These are phyloP conservation scores for Fusarium sp. DNA, from an alignment of 2,329 filamentous ascomycete genomes.

Conservation along the genomic window DNA sequence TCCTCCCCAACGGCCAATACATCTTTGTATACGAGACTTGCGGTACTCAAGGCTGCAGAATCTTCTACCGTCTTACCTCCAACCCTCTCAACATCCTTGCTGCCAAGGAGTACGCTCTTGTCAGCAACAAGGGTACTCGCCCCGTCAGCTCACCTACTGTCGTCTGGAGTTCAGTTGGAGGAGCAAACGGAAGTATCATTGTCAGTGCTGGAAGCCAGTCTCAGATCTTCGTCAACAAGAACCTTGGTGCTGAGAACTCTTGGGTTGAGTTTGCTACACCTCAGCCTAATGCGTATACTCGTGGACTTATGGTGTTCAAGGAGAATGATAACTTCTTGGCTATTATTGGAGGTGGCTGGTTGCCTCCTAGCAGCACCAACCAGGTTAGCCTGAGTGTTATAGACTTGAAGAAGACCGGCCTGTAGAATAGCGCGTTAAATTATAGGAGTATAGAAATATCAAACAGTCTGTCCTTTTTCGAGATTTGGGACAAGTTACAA, in stretches of 20 bases:
- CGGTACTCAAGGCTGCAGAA: conserved; percentile 54
- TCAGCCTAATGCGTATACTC: conserved; percentile 53
- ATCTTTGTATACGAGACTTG: conserved; percentile 75
- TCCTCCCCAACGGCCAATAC: conserved; percentile 63
- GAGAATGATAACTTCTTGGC: conserved; percentile 51
- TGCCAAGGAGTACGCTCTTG: conserved; percentile 48
- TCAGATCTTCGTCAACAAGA: conserved; percentile 57
- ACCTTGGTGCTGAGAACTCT: conserved; percentile 51
- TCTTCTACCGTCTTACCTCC: conserved; percentile 58
- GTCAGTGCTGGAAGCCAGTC: conserved; percentile 54
- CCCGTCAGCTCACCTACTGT: conserved; percentile 58
- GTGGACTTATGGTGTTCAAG: conserved; percentile 51
- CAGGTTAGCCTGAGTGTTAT: conserved; percentile 54
- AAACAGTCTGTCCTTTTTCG: too few species aligned
- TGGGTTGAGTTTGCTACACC: conserved; percentile 53
- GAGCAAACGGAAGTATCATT: conserved; percentile 58
- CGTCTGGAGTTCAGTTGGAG: conserved; percentile 57
- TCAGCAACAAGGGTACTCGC: conserved; percentile 49
- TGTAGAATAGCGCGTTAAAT: background rate
- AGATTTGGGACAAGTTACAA: background rate
- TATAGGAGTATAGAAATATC: background rate
- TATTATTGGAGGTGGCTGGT: conserved; percentile 58
- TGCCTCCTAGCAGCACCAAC: conserved; percentile 61
- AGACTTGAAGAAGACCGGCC: conserved; percentile 27
- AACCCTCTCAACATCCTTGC: conserved; percentile 52